A percentile compares a stretch with the other conserved stretches of the same genome.
phyloP scores from a whole-genome alignment of 2,329 filamentous ascomycete genomes.

The Hymenoscyphus fructigenus region DNA sequence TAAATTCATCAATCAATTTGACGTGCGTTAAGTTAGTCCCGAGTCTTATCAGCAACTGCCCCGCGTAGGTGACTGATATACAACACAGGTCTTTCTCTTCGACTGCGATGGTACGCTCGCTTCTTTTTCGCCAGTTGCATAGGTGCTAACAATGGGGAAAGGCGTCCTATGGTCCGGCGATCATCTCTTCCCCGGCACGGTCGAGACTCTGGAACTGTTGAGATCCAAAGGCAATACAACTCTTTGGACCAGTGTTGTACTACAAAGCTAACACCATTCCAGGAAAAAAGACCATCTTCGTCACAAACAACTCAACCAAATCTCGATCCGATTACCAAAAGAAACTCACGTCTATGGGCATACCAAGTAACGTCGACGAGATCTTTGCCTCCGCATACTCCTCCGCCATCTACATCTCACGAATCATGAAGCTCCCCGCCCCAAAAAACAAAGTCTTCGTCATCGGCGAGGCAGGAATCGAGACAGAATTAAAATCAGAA shows the following conservation, averaged over 20 bases:
- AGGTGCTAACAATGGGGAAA: conserved; percentile 38
- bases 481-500: conserved; percentile 81
- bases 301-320: conserved; percentile 99
- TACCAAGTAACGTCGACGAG: conserved; percentile 79
- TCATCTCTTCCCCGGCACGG: conserved; percentile 79
- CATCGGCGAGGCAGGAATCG: conserved; percentile 86
- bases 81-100: conserved; percentile 77
- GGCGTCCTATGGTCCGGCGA: conserved; percentile 97
- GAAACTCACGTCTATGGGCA: conserved; percentile 80
- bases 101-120: conserved; percentile 84
- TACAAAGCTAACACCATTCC: conserved; percentile 12
- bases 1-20: conserved; percentile 85
- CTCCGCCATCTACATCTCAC: conserved; percentile 90
- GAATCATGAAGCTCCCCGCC: conserved; percentile 76
- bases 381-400: conserved; percentile 94
- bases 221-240: conserved; percentile 63
- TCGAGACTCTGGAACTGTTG: conserved; percentile 81
- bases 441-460: conserved; percentile 93
- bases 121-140: conserved; percentile 16
- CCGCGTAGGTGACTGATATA: conserved; percentile 25
- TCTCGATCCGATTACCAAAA: conserved; percentile 89
- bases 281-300: conserved; percentile 93
- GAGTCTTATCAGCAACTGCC: conserved; percentile 7
- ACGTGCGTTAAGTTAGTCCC: conserved; percentile 62
- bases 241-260: not conserved